Conservation (phyloP, 371 early-diverging fungal genomes). For the Actinomucor elegans region DNA sequence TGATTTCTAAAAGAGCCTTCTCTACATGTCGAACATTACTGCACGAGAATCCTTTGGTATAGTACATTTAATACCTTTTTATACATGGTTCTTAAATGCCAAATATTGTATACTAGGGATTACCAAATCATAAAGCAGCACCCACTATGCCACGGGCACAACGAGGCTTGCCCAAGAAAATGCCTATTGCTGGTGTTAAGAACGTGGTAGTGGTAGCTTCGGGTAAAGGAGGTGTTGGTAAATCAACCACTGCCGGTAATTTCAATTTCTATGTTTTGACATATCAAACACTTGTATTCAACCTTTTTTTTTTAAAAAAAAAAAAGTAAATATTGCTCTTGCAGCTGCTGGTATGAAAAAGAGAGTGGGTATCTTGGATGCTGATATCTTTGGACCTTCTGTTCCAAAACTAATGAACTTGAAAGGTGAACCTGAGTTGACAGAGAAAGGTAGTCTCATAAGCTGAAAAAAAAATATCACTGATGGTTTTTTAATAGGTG, state of each 20-base stretch:
- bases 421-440: constrained; percentile 67
- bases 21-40: constrained; percentile 32
- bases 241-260: constrained; percentile 82
- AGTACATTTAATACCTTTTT: background rate
- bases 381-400: constrained; percentile 91
- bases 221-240: constrained; percentile 92
- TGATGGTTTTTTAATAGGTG: constrained; percentile 32
- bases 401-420: constrained; percentile 86
- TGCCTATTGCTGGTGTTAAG: constrained; percentile 67
- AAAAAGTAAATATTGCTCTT: constrained; percentile 76
- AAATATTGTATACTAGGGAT: constrained; percentile 43
- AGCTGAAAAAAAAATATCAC: background rate
- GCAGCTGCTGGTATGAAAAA: constrained; percentile 64
- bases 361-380: constrained; percentile 83
- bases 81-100: background rate
- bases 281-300: no score
- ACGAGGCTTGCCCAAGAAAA: constrained; percentile 67
- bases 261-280: no score
- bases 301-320: no score
- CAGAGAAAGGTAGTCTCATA: constrained; percentile 45
- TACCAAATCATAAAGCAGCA: constrained; percentile 34
- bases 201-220: constrained; percentile 82
- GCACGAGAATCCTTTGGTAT: constrained; percentile 66
- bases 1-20: constrained; percentile 32
- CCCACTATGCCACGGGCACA: constrained; percentile 62